Evolutionary conservation across 768 basidiomycete genomes (phyloP).

Genomic region (Hericium rajendrae): DNA sequence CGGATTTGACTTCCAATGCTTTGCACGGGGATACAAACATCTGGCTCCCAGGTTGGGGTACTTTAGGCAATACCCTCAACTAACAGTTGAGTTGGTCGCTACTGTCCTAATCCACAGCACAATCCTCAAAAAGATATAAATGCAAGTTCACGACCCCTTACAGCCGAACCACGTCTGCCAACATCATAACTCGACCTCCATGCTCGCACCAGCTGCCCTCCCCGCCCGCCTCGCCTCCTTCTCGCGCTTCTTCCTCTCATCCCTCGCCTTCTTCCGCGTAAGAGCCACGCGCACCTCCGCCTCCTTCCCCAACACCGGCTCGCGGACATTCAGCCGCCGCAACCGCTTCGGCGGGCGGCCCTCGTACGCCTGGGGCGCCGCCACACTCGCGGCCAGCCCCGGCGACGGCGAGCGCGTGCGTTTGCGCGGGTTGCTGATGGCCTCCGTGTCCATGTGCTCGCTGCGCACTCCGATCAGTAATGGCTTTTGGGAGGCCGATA

Average conservation of each 20-base stretch:
- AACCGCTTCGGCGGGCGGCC: constrained; percentile 7
- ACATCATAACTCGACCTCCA: constrained; percentile 5
- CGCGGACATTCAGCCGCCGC: constrained; percentile 3
- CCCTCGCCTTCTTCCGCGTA: constrained; percentile 1
- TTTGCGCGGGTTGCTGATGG: constrained; percentile 1
- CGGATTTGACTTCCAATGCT: too few relatives aligned
- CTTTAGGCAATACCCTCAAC: too few relatives aligned
- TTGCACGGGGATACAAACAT: too few relatives aligned
- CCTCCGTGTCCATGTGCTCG: not conserved
- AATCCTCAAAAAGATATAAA: too few relatives aligned
- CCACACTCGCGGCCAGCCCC: not conserved
- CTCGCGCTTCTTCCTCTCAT: constrained; percentile 2
- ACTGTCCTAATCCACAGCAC: too few relatives aligned
- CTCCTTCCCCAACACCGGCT: not conserved
- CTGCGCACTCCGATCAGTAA: not conserved
- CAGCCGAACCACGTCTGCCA: too few relatives aligned
- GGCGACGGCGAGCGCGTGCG: constrained; percentile 3
- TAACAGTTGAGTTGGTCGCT: too few relatives aligned
- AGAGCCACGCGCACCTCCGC: not conserved
- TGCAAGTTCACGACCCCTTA: too few relatives aligned
- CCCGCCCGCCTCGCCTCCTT: not conserved
- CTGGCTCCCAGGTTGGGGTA: too few relatives aligned
- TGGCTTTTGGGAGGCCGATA: not conserved
- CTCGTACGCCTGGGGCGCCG: not conserved
- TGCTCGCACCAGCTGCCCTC: not conserved